Base-by-base conservation (phyloP, 2,329 filamentous ascomycete genomes). In the Purpureocillium takamizusanense region DNA sequence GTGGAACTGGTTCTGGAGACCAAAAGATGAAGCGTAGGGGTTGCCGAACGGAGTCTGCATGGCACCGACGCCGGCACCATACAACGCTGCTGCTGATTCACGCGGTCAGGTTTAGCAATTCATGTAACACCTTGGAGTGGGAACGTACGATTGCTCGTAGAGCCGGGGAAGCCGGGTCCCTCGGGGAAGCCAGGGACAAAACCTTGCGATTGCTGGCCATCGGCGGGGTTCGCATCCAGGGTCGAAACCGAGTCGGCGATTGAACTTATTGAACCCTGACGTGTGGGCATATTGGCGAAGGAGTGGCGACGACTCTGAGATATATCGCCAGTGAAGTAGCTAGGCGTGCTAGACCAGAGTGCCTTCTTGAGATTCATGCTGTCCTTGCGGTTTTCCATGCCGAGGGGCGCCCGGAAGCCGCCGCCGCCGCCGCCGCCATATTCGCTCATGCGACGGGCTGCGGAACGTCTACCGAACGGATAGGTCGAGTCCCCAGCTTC, bases 301-400 rank as follows among this genome's bases (percentile, higher is more conserved):
- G 86, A 90, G 58, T 90, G 86, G 21, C 86, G 78, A 42, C 86
- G 75, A 50, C 83, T 87, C 51, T 88, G 83, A 11, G 81, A 76
- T 23, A 78, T 67, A 43, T 85, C 81, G 4, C 67, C 69, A 17
- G 75, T 69, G 33, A 74, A 72, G 53, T 85, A 83, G 2, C 76
- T 78, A n/a, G 80, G 69, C 6, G 79, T 78, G 48, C 74, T 83
- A 47, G 84, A 81, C 83, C 83, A 88, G 44, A 77, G 74, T 4
- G 72, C 77, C 51, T 77, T 81, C 57, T 81, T 82, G 8, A 82
- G 66, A 29, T 56, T 59, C 37, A 55, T 46, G 47, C 73, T 78
- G 43, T 83, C 79, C 9, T 81, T 81, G 40, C 77, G 68, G 41
- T 74, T 76, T 44, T 83, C 78, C 27, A 70, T 51, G n/a, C 68